Conservation (phyloP, 805 yeast genomes). For the Candida alai region DNA sequence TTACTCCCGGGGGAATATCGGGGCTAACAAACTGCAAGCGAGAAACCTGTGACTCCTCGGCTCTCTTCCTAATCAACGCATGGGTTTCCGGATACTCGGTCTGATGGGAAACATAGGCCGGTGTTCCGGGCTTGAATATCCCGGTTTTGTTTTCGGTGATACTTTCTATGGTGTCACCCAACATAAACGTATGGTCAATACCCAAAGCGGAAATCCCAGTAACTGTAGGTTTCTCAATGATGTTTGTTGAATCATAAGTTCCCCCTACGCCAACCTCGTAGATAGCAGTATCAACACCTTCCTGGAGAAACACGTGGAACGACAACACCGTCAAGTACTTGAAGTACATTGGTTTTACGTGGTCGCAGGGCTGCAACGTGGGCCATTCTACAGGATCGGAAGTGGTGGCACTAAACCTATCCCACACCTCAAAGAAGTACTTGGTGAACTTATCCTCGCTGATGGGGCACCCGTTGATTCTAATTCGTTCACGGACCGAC, state of each 20-base stretch:
- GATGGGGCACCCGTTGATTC: constrained; percentile 83
- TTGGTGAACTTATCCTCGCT: constrained; percentile 75
- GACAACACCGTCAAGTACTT: constrained; percentile 85
- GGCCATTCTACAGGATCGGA: constrained; percentile 63
- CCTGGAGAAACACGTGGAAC: constrained; percentile 84
- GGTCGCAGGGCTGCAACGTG: constrained; percentile 56
- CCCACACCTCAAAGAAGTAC: constrained; percentile 95
- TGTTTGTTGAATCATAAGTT: constrained; percentile 92
- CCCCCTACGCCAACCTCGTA: constrained; percentile 99
- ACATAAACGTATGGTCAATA: constrained; percentile 82
- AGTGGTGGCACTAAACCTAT: constrained; percentile 55
- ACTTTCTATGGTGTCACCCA: constrained; percentile 82
- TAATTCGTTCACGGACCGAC: constrained; percentile 86
- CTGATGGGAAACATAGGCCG: constrained; percentile 65
- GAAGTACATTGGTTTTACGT: constrained; percentile 87
- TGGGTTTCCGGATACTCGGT: constrained; percentile 50
- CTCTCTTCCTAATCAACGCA: constrained; percentile 58
- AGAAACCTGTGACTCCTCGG: constrained; percentile 52
- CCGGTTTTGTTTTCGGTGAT: constrained; percentile 98
- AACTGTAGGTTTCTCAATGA: constrained; percentile 72
- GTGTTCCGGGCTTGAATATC: constrained; percentile 66
- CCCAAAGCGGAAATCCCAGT: constrained; percentile 87
- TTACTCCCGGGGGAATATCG: constrained; percentile 33
- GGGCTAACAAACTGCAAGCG: constrained; percentile 49
- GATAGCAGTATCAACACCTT: constrained; percentile 89